These are phyloP conservation scores for Trifolium pratense DNA, from an alignment of 306 rosid species.

Conservation along the genomic window DNA sequence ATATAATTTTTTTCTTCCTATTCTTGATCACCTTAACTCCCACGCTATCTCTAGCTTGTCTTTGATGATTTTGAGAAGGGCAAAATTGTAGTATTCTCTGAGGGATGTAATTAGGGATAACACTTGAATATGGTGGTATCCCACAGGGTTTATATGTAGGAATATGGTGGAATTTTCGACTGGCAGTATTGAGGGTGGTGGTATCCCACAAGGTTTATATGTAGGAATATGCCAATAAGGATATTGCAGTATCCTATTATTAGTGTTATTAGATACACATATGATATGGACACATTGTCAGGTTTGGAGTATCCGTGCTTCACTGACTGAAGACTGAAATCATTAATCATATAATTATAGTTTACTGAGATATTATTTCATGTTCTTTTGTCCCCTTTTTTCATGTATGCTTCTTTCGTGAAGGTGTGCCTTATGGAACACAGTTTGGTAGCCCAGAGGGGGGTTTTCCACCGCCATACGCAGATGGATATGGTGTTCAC, in stretches of 20 bases:
- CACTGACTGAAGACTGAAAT: slow-evolving; percentile 20
- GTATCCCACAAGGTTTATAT: slow-evolving; percentile 3
- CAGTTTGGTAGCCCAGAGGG: slow-evolving; percentile 62
- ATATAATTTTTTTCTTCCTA: background rate
- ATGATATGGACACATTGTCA: background rate
- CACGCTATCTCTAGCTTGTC: background rate
- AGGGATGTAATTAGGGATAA: background rate
- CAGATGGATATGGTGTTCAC: slow-evolving; percentile 74
- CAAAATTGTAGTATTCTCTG: background rate
- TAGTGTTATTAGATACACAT: background rate
- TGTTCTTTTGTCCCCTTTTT: slow-evolving; percentile 13
- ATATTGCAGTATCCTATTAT: background rate
- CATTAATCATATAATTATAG: slow-evolving; percentile 7
- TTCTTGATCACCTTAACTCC: slow-evolving; percentile 3
- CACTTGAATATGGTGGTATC: slow-evolving; percentile 12
- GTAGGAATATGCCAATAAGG: slow-evolving; percentile 5
- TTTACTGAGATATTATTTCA: slow-evolving; percentile 1
- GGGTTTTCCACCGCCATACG: slow-evolving; percentile 58
- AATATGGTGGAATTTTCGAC: background rate
- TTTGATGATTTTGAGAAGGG: slow-evolving; percentile 21
- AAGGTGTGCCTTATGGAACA: slow-evolving; percentile 77
- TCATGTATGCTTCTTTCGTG: slow-evolving; percentile 44
- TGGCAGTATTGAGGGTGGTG: slow-evolving; percentile 12
- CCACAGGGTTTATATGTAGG: slow-evolving; percentile 1
- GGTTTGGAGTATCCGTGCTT: slow-evolving; percentile 22